Percentiles rank a stretch among this genome's conserved stretches.
These are phyloP conservation scores for Marasmius tenuissimus DNA, from an alignment of 1,284 basidiomycete species.

Conservation along the genomic window DNA sequence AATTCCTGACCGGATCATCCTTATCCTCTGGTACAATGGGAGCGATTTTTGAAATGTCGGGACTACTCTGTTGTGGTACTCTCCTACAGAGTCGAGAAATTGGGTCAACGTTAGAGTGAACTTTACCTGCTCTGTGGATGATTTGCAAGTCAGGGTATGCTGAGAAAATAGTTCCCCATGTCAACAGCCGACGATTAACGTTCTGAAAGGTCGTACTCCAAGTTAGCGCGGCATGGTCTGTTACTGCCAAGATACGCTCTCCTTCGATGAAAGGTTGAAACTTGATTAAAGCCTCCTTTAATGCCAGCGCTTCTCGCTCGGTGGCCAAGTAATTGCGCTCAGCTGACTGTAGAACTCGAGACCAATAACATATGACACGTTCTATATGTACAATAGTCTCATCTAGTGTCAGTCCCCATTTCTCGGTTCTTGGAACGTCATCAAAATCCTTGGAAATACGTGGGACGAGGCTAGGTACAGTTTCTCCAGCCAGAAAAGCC, in stretches of 20 bases:
- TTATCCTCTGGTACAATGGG: not conserved
- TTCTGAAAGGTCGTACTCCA: conserved; percentile 32
- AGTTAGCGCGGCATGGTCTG: conserved; percentile 31
- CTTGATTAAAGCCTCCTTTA: conserved; percentile 27
- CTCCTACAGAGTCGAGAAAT: conserved; percentile 5
- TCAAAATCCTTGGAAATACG: conserved; percentile 16
- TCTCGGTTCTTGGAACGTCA: conserved; percentile 8
- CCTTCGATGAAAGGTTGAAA: conserved; percentile 26
- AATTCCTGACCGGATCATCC: conserved; percentile 21
- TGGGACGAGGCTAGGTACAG: conserved; percentile 19
- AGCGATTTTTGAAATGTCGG: not conserved
- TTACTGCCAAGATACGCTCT: conserved; percentile 22
- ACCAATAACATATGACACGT: conserved; percentile 31
- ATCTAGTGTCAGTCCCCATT: conserved; percentile 24
- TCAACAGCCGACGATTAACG: conserved; percentile 23
- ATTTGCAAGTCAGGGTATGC: conserved; percentile 28
- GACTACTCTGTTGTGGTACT: conserved; percentile 1
- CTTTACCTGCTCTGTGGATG: conserved; percentile 26
- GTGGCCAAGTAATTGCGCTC: conserved; percentile 10
- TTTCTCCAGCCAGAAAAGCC: conserved; percentile 12
- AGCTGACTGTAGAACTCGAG: conserved; percentile 13
- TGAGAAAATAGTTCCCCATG: conserved; percentile 27
- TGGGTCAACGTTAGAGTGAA: conserved; percentile 32
- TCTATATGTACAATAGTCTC: conserved; percentile 28
- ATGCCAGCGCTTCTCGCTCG: conserved; percentile 26